Conservation (phyloP, 1,284 basidiomycete genomes). For the Heliocybe sulcata region DNA sequence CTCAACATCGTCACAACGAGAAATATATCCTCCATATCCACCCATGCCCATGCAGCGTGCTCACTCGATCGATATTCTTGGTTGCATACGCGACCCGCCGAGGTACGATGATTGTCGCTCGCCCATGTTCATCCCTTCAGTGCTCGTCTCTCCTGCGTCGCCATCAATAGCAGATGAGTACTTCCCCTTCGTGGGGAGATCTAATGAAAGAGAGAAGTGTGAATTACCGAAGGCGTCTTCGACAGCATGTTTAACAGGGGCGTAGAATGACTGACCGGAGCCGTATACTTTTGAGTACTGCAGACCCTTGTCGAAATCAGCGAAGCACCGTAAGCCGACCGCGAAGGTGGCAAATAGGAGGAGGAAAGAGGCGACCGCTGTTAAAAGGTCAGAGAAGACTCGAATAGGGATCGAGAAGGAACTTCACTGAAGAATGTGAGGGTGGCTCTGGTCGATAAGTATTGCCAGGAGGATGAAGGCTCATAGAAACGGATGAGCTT, state of each 20-base stretch:
- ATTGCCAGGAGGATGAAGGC: constrained; percentile 43
- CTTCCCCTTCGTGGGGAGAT: not conserved
- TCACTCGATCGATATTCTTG: constrained; percentile 5
- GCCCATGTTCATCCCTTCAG: not conserved
- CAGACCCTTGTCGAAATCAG: constrained; percentile 74
- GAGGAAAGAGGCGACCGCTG: constrained; percentile 69
- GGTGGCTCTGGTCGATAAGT: constrained; percentile 67
- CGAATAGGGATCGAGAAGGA: not conserved
- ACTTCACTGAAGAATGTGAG: constrained; percentile 71
- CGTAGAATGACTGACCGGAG: constrained; percentile 45
- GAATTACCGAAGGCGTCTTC: not conserved
- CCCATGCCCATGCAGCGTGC: not conserved
- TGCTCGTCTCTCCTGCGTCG: not conserved
- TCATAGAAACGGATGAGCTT: constrained; percentile 76
- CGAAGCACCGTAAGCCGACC: constrained; percentile 70
- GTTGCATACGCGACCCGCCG: constrained; percentile 1
- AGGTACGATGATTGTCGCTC: constrained; percentile 1
- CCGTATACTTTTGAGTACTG: constrained; percentile 55
- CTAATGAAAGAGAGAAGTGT: not conserved
- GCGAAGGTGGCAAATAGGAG: constrained; percentile 65
- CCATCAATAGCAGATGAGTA: too few species aligned
- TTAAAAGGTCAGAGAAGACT: not conserved
- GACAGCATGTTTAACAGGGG: not conserved
- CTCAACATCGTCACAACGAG: not conserved
- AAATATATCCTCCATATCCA: not conserved